phyloP scores from a whole-genome alignment of 2,329 filamentous ascomycete species.

The Gaeumannomyces tritici region DNA sequence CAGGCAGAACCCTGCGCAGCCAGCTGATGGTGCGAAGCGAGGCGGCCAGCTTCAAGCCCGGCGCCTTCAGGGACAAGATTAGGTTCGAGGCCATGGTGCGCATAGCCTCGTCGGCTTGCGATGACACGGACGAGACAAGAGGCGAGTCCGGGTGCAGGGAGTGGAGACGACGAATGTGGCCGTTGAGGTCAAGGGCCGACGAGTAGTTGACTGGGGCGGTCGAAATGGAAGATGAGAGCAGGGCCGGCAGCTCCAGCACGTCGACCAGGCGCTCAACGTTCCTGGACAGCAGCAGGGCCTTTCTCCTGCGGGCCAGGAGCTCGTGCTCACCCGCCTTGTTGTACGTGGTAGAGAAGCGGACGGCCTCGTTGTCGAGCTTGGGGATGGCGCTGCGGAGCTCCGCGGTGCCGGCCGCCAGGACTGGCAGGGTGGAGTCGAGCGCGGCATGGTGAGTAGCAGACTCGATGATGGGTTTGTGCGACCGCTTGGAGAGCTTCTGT shows the following conservation, averaged over 20 bases:
- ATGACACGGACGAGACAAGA: constrained; percentile 61
- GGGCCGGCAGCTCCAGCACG: constrained; percentile 77
- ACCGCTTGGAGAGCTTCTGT: constrained; percentile 81
- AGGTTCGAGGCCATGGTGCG: constrained; percentile 80
- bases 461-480: constrained; percentile 73
- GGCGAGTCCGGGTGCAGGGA: constrained; percentile 72
- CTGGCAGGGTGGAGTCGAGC: constrained; percentile 62
- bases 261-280: constrained; percentile 88
- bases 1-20: constrained; percentile 78
- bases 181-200: constrained; percentile 80
- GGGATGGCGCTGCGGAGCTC: constrained; percentile 66
- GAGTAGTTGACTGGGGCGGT: constrained; percentile 66
- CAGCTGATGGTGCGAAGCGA: constrained; percentile 88
- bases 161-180: constrained; percentile 83
- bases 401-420: constrained; percentile 53
- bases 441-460: constrained; percentile 71
- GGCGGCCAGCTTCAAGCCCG: constrained; percentile 75
- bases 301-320: constrained; percentile 63
- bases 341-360: constrained; percentile 75
- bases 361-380: constrained; percentile 66
- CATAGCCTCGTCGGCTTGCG: constrained; percentile 79
- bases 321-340: constrained; percentile 62
- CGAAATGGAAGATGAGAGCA: constrained; percentile 72
- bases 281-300: constrained; percentile 69
- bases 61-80: constrained; percentile 64